A percentile compares a stretch with the other conserved stretches of the same genome.
Evolutionary conservation across 805 yeast genomes (phyloP).

Genomic region (Lachancea thermotolerans): DNA sequence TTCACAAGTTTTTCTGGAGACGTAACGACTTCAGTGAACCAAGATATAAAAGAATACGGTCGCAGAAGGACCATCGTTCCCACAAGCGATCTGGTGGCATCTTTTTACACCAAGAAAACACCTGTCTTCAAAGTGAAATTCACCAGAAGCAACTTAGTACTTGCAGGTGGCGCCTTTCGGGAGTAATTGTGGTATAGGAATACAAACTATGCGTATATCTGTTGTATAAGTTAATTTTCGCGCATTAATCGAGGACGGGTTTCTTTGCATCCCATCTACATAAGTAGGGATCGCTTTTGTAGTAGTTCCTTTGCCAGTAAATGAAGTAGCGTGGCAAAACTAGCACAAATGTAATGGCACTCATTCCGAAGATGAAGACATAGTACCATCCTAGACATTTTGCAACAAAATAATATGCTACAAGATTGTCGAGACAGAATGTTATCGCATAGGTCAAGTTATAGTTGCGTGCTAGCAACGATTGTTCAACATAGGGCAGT

Average conservation of each 20-base stretch:
- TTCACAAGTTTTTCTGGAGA: slow-evolving; percentile 34
- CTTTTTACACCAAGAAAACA: slow-evolving; percentile 87
- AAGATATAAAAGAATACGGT: slow-evolving; percentile 41
- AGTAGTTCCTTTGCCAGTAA: slow-evolving; percentile 28
- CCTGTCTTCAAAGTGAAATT: slow-evolving; percentile 91
- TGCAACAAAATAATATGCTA: slow-evolving; percentile 22
- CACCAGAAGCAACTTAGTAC: slow-evolving; percentile 81
- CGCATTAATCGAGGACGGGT: slow-evolving; percentile 14
- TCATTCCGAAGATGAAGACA: slow-evolving; percentile 15
- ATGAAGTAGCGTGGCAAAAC: slow-evolving; percentile 25
- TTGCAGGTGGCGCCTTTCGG: slow-evolving; percentile 85
- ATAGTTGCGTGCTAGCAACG: slow-evolving; percentile 3
- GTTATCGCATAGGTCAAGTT: slow-evolving; percentile 13
- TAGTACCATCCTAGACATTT: slow-evolving; percentile 18
- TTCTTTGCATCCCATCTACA: slow-evolving; percentile 21
- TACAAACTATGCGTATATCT: neutral
- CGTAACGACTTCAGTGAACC: slow-evolving; percentile 27
- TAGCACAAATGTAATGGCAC: slow-evolving; percentile 17
- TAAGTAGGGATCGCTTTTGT: slow-evolving; percentile 7
- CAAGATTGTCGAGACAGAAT: slow-evolving; percentile 15
- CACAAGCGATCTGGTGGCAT: slow-evolving; percentile 84
- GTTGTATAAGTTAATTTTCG: neutral
- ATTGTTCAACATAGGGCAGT: slow-evolving; percentile 19
- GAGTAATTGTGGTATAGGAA: slow-evolving; percentile 26
- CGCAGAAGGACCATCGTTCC: slow-evolving; percentile 69